Conservation (phyloP, 768 basidiomycete genomes). For the Glaciozyma martinii region DNA sequence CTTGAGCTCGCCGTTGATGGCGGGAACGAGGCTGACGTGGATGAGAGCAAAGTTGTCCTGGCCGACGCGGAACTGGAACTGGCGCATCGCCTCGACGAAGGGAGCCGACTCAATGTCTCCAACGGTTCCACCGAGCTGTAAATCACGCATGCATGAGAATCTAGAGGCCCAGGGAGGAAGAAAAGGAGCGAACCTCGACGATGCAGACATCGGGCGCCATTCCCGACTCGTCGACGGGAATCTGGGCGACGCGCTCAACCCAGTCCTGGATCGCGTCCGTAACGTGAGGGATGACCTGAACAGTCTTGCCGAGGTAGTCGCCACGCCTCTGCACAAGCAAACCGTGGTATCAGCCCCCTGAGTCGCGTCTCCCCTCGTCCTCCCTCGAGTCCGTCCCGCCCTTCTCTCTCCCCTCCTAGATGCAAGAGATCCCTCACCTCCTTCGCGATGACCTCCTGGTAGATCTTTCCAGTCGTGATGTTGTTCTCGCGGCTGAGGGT, state of each 20-base stretch:
- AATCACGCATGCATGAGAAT: neutral
- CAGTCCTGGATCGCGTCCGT: slow-evolving; percentile 97
- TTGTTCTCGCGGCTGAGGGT: slow-evolving; percentile 92
- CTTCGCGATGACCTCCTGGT: slow-evolving; percentile 89
- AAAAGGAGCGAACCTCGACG: slow-evolving; percentile 61
- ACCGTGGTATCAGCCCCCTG: neutral
- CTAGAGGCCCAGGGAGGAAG: neutral
- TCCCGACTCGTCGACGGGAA: slow-evolving; percentile 88
- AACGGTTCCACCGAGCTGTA: slow-evolving; percentile 88
- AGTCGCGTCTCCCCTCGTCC: neutral
- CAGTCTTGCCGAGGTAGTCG: slow-evolving; percentile 88
- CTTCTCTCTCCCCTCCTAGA: neutral
- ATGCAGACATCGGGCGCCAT: slow-evolving; percentile 95
- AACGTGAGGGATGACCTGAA: slow-evolving; percentile 92
- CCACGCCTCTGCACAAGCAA: slow-evolving; percentile 40
- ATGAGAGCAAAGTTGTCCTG: slow-evolving; percentile 93
- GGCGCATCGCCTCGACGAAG: slow-evolving; percentile 97
- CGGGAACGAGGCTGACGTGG: slow-evolving; percentile 95
- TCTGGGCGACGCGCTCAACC: slow-evolving; percentile 88
- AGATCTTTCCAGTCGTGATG: slow-evolving; percentile 97
- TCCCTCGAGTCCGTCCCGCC: neutral
- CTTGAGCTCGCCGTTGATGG: slow-evolving; percentile 98
- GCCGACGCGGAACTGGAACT: slow-evolving; percentile 98
- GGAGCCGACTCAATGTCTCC: slow-evolving; percentile 98
- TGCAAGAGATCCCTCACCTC: slow-evolving; percentile 54